Base-by-base conservation (phyloP, 495 filamentous ascomycete species). In the Aspergillus asperescens region DNA sequence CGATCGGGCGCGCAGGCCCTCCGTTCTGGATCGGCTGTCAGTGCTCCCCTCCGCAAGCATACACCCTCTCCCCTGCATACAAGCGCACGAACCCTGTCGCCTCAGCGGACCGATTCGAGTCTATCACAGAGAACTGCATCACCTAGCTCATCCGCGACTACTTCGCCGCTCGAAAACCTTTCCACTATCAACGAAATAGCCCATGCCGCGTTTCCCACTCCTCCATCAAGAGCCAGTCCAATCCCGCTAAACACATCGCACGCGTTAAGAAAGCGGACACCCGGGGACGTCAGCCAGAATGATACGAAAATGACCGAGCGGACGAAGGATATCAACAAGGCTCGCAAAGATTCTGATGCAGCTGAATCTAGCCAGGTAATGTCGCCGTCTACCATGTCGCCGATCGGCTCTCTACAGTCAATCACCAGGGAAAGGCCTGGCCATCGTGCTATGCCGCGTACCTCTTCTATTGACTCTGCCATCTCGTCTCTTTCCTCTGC, bases 391-490 rank as follows among this genome's bases (percentile, higher is more conserved):
- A 55, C 55, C n/a, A 62, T 60, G 45, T 65, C 62, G 32, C 54
- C 68, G 25, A 58, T 62, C 29, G 67, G 58, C 52, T 67, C 67
- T 37, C 37, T 65, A 25, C 59, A 62, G 46, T 69, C 66, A 28
- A 61, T 57, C 46, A 50, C 63, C 24, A 65, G 61, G 22, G 68
- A 70, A 34, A 69, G 67, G 39, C 54, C 65, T 43, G 63, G 61
- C 5, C 62, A 68, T 39, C 74, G 82, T 29, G 64, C 72, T 42
- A 73, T 80, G 59, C 83, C 86, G 48, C 84, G 92, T 55, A 97
- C 86, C 41, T 89, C 89, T 2, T 98, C 93, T 29, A 96, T 96
- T 59, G 93, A 97, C 62, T 96, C 93, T 7, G 88, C 90, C 0
- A 88, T 95, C 22, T 97, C 92, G 1, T 86, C 88, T 5, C 77